Percentiles rank a stretch among this genome's conserved stretches.
These are phyloP conservation scores for Naganishia onofrii DNA, from an alignment of 768 basidiomycete genomes.

Conservation along the genomic window DNA sequence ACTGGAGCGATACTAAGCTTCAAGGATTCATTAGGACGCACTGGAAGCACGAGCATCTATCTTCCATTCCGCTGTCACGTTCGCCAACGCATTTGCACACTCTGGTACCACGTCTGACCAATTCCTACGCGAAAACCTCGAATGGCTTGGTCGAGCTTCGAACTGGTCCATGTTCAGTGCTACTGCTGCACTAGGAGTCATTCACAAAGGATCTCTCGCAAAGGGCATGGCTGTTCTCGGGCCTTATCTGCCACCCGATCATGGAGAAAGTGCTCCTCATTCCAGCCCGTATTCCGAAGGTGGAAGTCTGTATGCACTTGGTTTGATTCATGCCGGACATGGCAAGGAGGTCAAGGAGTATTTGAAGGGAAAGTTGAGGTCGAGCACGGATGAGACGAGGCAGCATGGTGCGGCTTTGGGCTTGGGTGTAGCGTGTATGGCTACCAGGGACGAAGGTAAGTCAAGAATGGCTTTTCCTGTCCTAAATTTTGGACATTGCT, in stretches of 20 bases:
- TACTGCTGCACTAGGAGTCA: constrained; percentile 92
- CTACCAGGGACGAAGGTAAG: constrained; percentile 69
- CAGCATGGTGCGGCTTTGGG: constrained; percentile 97
- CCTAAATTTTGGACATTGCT: neutral
- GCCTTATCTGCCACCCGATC: constrained; percentile 82
- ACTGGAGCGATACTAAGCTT: neutral
- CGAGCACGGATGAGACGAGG: constrained; percentile 73
- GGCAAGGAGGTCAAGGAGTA: constrained; percentile 73
- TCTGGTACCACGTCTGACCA: constrained; percentile 94
- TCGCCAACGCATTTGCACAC: constrained; percentile 97
- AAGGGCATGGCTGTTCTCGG: constrained; percentile 87
- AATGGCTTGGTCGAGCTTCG: constrained; percentile 89
- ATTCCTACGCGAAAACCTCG: constrained; percentile 90
- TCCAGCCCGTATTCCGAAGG: constrained; percentile 87
- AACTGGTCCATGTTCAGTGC: constrained; percentile 99
- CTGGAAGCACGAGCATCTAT: constrained; percentile 92
- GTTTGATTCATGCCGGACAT: constrained; percentile 88
- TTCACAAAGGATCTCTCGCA: constrained; percentile 93
- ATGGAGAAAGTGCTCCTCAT: constrained; percentile 63
- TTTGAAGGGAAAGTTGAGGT: constrained; percentile 73
- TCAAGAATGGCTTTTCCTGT: neutral
- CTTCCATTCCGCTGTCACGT: constrained; percentile 91
- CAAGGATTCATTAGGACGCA: constrained; percentile 61
- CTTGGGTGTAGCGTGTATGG: constrained; percentile 93
- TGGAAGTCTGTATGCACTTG: constrained; percentile 90